Evolutionary conservation across 2,329 filamentous ascomycete species (phyloP).

Genomic region (Rhynchosporium graminicola): DNA sequence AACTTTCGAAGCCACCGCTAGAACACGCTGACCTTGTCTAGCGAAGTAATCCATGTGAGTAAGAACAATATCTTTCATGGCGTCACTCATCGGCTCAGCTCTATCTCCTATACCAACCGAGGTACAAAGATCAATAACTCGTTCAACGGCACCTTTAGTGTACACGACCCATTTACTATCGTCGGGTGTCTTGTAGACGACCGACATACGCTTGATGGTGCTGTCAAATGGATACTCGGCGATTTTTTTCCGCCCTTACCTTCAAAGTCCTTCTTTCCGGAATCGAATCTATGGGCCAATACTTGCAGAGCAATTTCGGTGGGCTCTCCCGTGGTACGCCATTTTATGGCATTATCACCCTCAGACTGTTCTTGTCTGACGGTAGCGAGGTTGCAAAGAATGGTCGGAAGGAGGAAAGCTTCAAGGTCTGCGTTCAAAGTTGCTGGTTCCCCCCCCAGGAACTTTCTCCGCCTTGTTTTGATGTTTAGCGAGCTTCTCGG

Average conservation of each 20-base stretch:
- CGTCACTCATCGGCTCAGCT: conserved; percentile 36
- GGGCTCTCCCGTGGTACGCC: conserved; percentile 63
- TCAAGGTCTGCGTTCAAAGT: conserved; percentile 48
- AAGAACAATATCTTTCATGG: conserved; percentile 50
- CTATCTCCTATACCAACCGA: conserved; percentile 40
- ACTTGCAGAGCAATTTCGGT: conserved; percentile 77
- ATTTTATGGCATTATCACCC: conserved; percentile 46
- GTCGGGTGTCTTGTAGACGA: conserved; percentile 56
- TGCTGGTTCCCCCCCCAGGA: conserved; percentile 27
- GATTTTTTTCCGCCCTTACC: conserved; percentile 53
- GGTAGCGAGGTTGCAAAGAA: conserved; percentile 59
- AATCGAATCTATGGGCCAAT: conserved; percentile 68
- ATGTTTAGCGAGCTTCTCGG: conserved; percentile 43
- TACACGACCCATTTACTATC: conserved; percentile 49
- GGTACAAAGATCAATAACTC: conserved; percentile 64
- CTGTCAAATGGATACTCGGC: conserved; percentile 76
- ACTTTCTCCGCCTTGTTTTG: conserved; percentile 37
- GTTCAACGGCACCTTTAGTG: conserved; percentile 70
- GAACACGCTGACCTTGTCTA: conserved; percentile 66
- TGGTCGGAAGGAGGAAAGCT: conserved; percentile 53
- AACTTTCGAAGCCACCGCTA: conserved; percentile 50
- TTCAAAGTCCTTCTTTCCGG: conserved; percentile 46
- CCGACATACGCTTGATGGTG: conserved; percentile 75
- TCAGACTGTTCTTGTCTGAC: conserved; percentile 43
- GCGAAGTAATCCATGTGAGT: conserved; percentile 69